Conservation (phyloP, 2,329 filamentous ascomycete genomes). For the Beauveria caledonica region DNA sequence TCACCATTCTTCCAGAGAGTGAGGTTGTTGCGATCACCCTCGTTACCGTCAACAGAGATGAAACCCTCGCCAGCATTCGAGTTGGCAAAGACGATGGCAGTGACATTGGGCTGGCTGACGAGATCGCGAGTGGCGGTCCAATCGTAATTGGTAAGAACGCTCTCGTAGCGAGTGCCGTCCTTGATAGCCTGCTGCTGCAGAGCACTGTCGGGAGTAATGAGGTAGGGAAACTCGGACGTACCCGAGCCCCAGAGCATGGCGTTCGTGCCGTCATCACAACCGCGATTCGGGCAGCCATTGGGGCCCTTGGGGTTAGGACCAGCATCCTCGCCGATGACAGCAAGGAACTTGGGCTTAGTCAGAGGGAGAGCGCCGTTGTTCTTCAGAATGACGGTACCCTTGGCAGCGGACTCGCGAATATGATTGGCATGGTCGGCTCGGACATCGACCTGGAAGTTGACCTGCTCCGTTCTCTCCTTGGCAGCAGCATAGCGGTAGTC, state of each 20-base stretch:
- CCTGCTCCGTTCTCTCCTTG: conserved; percentile 51
- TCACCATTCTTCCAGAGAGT: conserved; percentile 84
- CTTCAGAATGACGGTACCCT: conserved; percentile 84
- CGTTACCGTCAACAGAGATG: conserved; percentile 73
- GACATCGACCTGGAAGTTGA: conserved; percentile 83
- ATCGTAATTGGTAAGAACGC: conserved; percentile 58
- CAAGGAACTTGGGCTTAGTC: conserved; percentile 67
- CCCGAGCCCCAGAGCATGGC: conserved; percentile 77
- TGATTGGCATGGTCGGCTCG: conserved; percentile 61
- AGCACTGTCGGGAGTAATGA: conserved; percentile 65
- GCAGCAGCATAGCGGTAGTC: conserved; percentile 60
- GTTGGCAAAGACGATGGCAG: conserved; percentile 83
- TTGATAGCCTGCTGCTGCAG: conserved; percentile 54
- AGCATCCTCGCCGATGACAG: conserved; percentile 76
- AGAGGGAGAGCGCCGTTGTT: conserved; percentile 71
- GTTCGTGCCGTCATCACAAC: conserved; percentile 51
- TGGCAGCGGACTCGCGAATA: conserved; percentile 69
- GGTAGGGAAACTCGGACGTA: conserved; percentile 64
- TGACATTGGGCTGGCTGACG: conserved; percentile 53
- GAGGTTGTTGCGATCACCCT: conserved; percentile 85
- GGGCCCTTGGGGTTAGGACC: conserved; percentile 65
- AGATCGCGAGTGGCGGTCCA: conserved; percentile 53
- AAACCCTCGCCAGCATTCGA: conserved; percentile 80
- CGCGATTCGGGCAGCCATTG: conserved; percentile 68
- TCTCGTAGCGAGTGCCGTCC: conserved; percentile 54